These are phyloP conservation scores for Sungouiozyma ichnusensis DNA, from an alignment of 805 yeast genomes.

Conservation along the genomic window DNA sequence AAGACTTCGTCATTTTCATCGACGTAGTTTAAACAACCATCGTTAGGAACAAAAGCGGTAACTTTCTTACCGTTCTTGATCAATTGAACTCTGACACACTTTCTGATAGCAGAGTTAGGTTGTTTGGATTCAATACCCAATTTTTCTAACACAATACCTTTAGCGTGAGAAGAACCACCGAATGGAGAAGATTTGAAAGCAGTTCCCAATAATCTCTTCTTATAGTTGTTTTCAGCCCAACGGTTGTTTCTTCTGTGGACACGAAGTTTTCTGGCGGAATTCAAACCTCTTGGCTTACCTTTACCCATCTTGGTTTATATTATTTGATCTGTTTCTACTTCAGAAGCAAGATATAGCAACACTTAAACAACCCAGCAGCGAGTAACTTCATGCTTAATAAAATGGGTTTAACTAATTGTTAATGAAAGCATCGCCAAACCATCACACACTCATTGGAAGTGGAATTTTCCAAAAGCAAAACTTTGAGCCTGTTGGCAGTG, in stretches of 20 bases:
- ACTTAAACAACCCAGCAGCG: no score
- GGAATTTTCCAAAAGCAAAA: no score
- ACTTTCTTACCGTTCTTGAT: conserved; percentile 99
- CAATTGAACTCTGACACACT: conserved; percentile 99
- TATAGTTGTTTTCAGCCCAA: conserved; percentile 98
- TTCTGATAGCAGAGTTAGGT: conserved; percentile 99
- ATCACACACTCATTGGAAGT: neutral
- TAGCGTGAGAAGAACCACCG: conserved; percentile 99
- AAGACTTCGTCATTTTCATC: conserved; percentile 99
- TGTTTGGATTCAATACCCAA: conserved; percentile 99
- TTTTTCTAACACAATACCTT: conserved; percentile 99
- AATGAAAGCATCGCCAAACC: neutral
- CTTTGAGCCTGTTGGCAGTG: neutral
- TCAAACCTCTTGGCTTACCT: conserved; percentile 99
- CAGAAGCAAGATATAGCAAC: no score
- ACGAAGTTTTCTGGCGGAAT: conserved; percentile 99
- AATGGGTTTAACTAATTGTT: neutral
- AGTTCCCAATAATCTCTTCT: conserved; percentile 98
- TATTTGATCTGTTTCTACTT: conserved; percentile 99
- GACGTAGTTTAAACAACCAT: conserved; percentile 99
- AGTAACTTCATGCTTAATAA: no score
- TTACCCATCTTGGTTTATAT: conserved; percentile 75
- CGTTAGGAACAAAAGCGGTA: conserved; percentile 99
- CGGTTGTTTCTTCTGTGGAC: conserved; percentile 99
- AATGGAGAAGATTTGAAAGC: conserved; percentile 99